phyloP scores from a whole-genome alignment of 164 flowering plant species.

The Nymphaea colorata region DNA sequence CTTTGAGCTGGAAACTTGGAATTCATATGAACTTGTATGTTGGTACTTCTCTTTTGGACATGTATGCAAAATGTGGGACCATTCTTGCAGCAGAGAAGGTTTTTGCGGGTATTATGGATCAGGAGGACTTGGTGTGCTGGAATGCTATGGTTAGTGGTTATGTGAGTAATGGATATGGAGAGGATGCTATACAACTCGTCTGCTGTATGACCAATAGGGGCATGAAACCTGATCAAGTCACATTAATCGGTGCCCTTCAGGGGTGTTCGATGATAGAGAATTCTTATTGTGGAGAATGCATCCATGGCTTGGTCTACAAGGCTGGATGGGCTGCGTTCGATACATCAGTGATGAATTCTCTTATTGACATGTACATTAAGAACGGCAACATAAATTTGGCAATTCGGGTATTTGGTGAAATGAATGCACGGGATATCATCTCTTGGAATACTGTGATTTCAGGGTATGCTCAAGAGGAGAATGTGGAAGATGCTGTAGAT shows the following conservation, averaged over 20 bases:
- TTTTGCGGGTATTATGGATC: conserved; percentile 16
- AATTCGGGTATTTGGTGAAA: conserved; percentile 21
- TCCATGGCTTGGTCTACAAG: conserved; percentile 36
- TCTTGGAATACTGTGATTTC: conserved; percentile 44
- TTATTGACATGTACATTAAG: conserved; percentile 38
- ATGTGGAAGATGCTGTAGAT: conserved; percentile 14
- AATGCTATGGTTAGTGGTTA: conserved; percentile 45
- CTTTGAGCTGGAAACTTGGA: conserved; percentile 31
- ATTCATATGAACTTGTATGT: conserved; percentile 27
- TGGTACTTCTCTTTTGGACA: conserved; percentile 24
- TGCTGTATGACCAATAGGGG: neutral
- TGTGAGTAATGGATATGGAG: conserved; percentile 25
- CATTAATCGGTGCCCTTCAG: conserved; percentile 30
- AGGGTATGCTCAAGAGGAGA: conserved; percentile 15
- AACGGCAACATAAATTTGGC: conserved; percentile 17
- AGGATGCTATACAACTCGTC: too few species aligned
- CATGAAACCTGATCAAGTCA: conserved; percentile 17
- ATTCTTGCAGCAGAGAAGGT: conserved; percentile 21
- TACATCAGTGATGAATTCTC: conserved; percentile 28
- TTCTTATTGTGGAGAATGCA: conserved; percentile 23
- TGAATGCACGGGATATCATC: conserved; percentile 28
- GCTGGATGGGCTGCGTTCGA: conserved; percentile 9
- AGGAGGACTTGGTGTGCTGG: conserved; percentile 34
- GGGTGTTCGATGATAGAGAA: conserved; percentile 23
- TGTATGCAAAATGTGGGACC: conserved; percentile 31